Percentiles rank a stretch among this genome's conserved stretches.
These are phyloP conservation scores for Fusarium oxysporum DNA, from an alignment of 2,329 filamentous ascomycete species.

Conservation along the genomic window DNA sequence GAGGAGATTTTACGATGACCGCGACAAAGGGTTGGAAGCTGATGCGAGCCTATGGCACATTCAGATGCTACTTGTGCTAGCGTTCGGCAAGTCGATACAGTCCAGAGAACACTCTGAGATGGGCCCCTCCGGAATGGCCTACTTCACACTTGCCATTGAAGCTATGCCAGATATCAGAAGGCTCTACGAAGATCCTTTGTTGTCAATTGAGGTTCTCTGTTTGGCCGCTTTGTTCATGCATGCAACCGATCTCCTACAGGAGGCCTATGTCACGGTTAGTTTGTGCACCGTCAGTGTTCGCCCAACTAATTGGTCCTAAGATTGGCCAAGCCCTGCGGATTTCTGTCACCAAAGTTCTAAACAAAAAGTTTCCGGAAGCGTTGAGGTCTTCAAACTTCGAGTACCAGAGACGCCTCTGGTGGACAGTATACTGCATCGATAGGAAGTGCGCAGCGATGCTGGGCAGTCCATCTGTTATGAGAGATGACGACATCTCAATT, in stretches of 20 bases:
- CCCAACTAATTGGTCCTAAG: neutral
- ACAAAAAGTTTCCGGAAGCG: conserved; percentile 31
- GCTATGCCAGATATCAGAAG: conserved; percentile 35
- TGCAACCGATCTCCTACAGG: conserved; percentile 34
- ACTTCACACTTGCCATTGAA: conserved; percentile 32
- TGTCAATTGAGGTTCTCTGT: conserved; percentile 37
- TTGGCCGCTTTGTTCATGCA: conserved; percentile 37
- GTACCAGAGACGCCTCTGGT: conserved; percentile 36
- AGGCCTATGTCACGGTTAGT: conserved; percentile 35
- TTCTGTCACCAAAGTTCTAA: conserved; percentile 31
- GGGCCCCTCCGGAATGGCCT: conserved; percentile 34
- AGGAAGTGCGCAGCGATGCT: conserved; percentile 36
- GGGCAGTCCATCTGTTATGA: conserved; percentile 31
- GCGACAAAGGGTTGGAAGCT: neutral
- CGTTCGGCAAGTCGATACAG: conserved; percentile 34
- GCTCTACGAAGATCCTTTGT: conserved; percentile 29
- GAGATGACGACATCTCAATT: conserved; percentile 35
- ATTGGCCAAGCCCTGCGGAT: conserved; percentile 34
- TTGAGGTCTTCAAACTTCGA: conserved; percentile 24
- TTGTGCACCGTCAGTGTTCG: neutral
- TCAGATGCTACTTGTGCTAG: conserved; percentile 36
- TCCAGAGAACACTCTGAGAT: conserved; percentile 35
- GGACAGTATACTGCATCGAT: conserved; percentile 40
- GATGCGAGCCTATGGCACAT: conserved; percentile 32
- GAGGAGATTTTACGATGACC: conserved; percentile 24